phyloP scores from a whole-genome alignment of 2,329 filamentous ascomycete species.

The Colletotrichum lini region DNA sequence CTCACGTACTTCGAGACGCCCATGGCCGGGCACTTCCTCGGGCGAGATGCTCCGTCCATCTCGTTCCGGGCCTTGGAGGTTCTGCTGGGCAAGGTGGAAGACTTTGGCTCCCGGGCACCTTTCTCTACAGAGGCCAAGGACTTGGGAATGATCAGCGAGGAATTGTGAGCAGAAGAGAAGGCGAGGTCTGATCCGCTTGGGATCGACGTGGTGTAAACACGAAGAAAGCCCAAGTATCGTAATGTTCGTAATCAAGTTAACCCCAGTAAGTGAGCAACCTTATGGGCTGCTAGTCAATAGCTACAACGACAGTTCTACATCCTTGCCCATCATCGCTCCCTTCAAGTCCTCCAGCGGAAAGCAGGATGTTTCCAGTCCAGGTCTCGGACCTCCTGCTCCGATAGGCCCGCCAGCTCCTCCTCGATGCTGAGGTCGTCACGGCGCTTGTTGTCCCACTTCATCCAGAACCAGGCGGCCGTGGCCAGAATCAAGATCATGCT shows the following conservation, averaged over 20 bases:
- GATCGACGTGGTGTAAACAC: too few species aligned
- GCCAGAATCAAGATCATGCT: constrained; percentile 65
- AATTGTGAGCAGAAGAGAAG: not conserved
- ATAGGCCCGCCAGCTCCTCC: constrained; percentile 69
- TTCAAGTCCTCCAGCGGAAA: constrained; percentile 69
- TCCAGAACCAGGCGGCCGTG: constrained; percentile 68
- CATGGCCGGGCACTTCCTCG: constrained; percentile 77
- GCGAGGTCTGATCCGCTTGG: too few species aligned
- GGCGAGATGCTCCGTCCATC: constrained; percentile 77
- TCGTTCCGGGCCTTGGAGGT: constrained; percentile 82
- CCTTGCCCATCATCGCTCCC: not conserved
- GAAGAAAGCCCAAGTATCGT: too few species aligned
- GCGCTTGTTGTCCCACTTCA: constrained; percentile 72
- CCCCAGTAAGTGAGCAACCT: too few species aligned
- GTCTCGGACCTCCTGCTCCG: constrained; percentile 68
- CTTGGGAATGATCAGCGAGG: not conserved
- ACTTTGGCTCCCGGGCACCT: constrained; percentile 1
- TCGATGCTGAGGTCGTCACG: constrained; percentile 70
- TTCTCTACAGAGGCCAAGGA: not conserved
- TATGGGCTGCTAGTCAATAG: too few species aligned
- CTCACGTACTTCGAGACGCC: constrained; percentile 78
- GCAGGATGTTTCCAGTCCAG: constrained; percentile 78
- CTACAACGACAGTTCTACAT: not conserved
- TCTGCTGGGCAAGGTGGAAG: constrained; percentile 78
- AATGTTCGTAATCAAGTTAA: too few species aligned